Evolutionary conservation across 116 monocot genomes (phyloP).

Genomic region (Cymodocea nodosa): DNA sequence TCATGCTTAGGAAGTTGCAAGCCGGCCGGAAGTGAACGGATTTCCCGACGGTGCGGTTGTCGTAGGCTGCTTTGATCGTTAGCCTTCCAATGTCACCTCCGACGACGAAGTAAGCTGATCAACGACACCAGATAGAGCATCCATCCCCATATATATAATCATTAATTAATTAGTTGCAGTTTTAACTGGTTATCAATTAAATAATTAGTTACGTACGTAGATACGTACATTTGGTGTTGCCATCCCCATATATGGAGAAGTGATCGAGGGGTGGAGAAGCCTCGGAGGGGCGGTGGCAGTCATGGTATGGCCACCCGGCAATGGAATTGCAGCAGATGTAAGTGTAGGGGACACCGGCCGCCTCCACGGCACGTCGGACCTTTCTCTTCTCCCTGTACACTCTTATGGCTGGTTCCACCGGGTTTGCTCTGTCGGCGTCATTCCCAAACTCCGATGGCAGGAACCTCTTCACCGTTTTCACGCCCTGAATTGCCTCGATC

Average conservation of each 20-base stretch:
- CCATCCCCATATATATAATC: too few species aligned
- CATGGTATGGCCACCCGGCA: slow-evolving; percentile 37
- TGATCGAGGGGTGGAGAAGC: not conserved
- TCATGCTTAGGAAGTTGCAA: not conserved
- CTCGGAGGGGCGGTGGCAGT: slow-evolving; percentile 1
- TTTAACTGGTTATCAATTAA: too few species aligned
- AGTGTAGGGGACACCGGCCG: slow-evolving; percentile 36
- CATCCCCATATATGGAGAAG: not conserved
- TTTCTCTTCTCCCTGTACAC: slow-evolving; percentile 28
- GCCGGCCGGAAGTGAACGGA: not conserved
- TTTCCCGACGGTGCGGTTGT: not conserved
- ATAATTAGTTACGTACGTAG: too few species aligned
- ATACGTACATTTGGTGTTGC: not conserved
- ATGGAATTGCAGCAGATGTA: slow-evolving; percentile 53
- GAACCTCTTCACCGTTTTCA: slow-evolving; percentile 36
- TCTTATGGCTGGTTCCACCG: slow-evolving; percentile 31
- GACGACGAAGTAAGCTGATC: not conserved
- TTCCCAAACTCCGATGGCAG: slow-evolving; percentile 61
- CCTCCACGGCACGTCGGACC: slow-evolving; percentile 37
- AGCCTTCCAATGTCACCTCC: not conserved
- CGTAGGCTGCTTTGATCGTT: not conserved
- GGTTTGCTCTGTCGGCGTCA: slow-evolving; percentile 38
- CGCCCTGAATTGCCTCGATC: slow-evolving; percentile 26
- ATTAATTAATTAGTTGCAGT: too few species aligned
- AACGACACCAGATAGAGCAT: not conserved